Evolutionary conservation across 257 asterid species (phyloP).

Genomic region (Solanum appendiculatum): DNA sequence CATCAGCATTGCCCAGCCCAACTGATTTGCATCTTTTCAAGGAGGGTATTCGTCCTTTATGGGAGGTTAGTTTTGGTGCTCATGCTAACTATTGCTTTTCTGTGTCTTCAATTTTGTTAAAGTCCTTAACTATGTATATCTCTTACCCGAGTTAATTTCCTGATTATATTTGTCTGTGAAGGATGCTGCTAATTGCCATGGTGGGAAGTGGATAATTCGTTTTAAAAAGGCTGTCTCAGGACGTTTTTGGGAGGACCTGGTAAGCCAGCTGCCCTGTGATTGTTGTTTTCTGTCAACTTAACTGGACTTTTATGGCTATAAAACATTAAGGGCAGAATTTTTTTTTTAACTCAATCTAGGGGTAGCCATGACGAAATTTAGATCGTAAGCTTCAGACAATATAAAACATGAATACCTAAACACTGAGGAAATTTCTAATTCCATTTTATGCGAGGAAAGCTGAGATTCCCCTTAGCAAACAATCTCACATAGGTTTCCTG

Average conservation of each 20-base stretch:
- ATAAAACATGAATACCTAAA: neutral
- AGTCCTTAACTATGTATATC: neutral
- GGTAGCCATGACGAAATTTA: neutral
- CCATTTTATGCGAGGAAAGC: neutral
- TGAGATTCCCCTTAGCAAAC: neutral
- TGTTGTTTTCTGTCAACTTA: neutral
- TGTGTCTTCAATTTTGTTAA: neutral
- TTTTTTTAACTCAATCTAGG: neutral
- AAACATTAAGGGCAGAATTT: neutral
- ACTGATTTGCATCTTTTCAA: slow-evolving; percentile 97
- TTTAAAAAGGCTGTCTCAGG: slow-evolving; percentile 89
- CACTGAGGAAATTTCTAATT: neutral
- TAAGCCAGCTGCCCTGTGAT: slow-evolving; percentile 15
- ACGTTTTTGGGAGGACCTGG: slow-evolving; percentile 99
- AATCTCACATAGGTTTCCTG: neutral
- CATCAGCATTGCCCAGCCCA: slow-evolving; percentile 79
- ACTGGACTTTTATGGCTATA: neutral
- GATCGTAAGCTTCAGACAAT: neutral
- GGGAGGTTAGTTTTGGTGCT: slow-evolving; percentile 66
- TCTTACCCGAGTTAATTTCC: neutral
- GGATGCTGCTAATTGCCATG: slow-evolving; percentile 96
- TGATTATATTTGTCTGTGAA: slow-evolving; percentile 8
- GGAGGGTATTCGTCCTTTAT: slow-evolving; percentile 93
- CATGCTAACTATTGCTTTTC: neutral
- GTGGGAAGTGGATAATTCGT: slow-evolving; percentile 97